A percentile compares a stretch with the other conserved stretches of the same genome.
phyloP scores from a whole-genome alignment of 148 eudicot species.

The Rhododendron molle region DNA sequence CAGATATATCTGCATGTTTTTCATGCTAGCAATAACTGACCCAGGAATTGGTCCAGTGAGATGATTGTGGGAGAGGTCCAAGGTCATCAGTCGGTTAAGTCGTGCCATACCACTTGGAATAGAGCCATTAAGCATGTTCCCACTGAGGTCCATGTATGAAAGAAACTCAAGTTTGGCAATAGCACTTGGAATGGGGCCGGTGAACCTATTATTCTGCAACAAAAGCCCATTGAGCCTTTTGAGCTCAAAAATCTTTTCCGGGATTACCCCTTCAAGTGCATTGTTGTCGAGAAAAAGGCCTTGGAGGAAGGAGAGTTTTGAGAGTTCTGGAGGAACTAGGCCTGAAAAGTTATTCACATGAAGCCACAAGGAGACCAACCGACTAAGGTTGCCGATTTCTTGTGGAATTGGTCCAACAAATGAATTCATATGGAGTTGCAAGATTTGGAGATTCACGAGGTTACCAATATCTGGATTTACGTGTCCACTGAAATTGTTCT shows the following conservation, averaged over 20 bases:
- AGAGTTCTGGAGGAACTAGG: constrained; percentile 49
- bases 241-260: constrained; percentile 50
- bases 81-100: constrained; percentile 33
- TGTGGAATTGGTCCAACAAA: constrained; percentile 58
- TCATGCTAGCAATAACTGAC: constrained; percentile 51
- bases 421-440: constrained; percentile 39
- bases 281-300: constrained; percentile 52
- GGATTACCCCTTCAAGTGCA: constrained; percentile 58
- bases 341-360: constrained; percentile 56
- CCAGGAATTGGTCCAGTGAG: constrained; percentile 57
- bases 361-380: constrained; percentile 33
- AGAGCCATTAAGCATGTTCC: constrained; percentile 59
- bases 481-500: constrained; percentile 51
- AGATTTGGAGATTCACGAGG: constrained; percentile 38
- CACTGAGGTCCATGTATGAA: constrained; percentile 55
- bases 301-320: constrained; percentile 61
- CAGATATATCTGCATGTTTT: constrained; percentile 47
- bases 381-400: constrained; percentile 61
- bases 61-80: constrained; percentile 70
- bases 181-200: constrained; percentile 47
- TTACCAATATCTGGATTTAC: constrained; percentile 49
- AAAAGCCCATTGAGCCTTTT: constrained; percentile 39
- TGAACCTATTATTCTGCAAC: constrained; percentile 41
- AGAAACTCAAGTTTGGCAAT: constrained; percentile 57
- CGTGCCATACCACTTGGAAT: constrained; percentile 46